Evolutionary conservation across 352 stramenopile species (phyloP).

Genomic region (Phytophthora agathidicida): DNA sequence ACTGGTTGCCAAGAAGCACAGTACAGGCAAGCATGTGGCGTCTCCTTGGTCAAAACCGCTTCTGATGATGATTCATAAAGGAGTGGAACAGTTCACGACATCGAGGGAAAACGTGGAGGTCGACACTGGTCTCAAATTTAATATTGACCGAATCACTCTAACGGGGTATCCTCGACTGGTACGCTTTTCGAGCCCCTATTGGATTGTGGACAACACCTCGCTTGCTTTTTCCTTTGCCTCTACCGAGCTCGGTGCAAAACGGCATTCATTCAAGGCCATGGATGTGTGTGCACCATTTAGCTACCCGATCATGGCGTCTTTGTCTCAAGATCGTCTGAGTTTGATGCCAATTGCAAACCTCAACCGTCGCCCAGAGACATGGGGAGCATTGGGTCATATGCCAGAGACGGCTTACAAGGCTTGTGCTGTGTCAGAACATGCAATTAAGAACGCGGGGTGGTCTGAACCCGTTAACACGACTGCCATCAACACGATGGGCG

Average conservation of each 20-base stretch:
- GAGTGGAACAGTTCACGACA: constrained; percentile 80
- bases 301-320: constrained; percentile 64
- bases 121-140: constrained; percentile 62
- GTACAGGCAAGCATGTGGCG: constrained; percentile 32
- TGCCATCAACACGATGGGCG: constrained; percentile 85
- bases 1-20: constrained; percentile 47
- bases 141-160: constrained; percentile 75
- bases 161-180: constrained; percentile 74
- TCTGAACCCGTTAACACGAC: constrained; percentile 86
- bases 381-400: constrained; percentile 62
- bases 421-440: constrained; percentile 63
- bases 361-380: constrained; percentile 58
- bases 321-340: constrained; percentile 72
- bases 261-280: constrained; percentile 51
- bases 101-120: constrained; percentile 58
- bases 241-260: constrained; percentile 57
- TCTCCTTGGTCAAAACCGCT: constrained; percentile 85
- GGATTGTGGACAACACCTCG: constrained; percentile 87
- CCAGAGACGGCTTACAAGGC: constrained; percentile 50
- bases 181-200: constrained; percentile 84
- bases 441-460: constrained; percentile 70
- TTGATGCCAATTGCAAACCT: constrained; percentile 62
- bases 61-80: constrained; percentile 82
- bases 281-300: constrained; percentile 51
- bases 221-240: constrained; percentile 70